Evolutionary conservation across 768 basidiomycete species (phyloP).

Genomic region (Astraeus odoratus): DNA sequence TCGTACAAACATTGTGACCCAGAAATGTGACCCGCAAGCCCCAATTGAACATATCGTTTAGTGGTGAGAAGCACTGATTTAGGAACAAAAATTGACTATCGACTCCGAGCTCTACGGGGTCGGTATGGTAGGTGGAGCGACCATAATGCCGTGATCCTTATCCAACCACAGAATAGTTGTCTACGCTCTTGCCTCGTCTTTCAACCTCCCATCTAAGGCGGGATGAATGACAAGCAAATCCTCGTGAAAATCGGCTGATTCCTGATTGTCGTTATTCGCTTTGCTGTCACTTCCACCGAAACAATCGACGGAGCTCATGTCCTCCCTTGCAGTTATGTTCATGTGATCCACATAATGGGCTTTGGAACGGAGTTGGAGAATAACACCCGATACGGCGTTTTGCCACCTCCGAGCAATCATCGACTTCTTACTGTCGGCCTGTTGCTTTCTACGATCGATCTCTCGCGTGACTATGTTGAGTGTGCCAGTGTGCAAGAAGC

Average conservation of each 20-base stretch:
- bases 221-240: constrained; percentile 57
- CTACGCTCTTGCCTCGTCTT: constrained; percentile 46
- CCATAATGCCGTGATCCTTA: no score
- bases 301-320: constrained; percentile 74
- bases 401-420: constrained; percentile 41
- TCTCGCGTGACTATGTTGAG: constrained; percentile 41
- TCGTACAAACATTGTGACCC: no score
- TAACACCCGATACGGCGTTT: constrained; percentile 33
- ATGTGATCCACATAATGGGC: constrained; percentile 54
- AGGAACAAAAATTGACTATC: no score
- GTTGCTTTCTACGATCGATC: constrained; percentile 31
- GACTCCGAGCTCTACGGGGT: no score
- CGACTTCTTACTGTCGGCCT: constrained; percentile 18
- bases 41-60: no score
- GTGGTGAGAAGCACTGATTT: no score
- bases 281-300: constrained; percentile 51
- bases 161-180: no score
- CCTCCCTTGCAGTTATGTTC: constrained; percentile 54
- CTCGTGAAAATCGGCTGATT: constrained; percentile 19
- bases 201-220: constrained; percentile 59
- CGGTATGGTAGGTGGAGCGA: no score
- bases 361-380: constrained; percentile 41
- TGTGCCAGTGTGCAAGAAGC: constrained; percentile 39
- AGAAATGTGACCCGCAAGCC: no score
- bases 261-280: constrained; percentile 9